Evolutionary conservation across 2,329 filamentous ascomycete species (phyloP).

Genomic region (Dactylellina parvicollis): DNA sequence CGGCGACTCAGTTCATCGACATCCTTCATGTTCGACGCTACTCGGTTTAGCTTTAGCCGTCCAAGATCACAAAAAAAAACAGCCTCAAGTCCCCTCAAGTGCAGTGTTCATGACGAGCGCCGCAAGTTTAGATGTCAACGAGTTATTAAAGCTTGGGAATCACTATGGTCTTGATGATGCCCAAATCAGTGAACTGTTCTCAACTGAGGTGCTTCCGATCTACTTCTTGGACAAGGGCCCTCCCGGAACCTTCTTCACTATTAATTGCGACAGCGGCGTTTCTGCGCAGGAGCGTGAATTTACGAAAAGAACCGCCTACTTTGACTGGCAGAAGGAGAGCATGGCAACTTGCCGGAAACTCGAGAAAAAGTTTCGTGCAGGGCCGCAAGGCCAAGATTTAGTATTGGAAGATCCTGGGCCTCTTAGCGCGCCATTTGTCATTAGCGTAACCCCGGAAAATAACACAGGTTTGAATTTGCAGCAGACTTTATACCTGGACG

Average conservation of each 20-base stretch:
- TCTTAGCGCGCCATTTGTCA: no score
- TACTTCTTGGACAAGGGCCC: neutral
- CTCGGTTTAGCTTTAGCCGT: constrained; percentile 5
- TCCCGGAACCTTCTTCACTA: constrained; percentile 2
- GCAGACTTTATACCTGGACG: no score
- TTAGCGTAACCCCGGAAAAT: no score
- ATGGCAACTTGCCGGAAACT: neutral
- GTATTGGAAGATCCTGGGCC: neutral
- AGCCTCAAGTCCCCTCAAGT: neutral
- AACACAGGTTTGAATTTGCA: no score
- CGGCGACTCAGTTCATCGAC: neutral
- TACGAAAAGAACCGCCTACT: neutral
- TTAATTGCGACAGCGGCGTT: neutral
- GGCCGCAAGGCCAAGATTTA: neutral
- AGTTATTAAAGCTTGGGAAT: neutral
- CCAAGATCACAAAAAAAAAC: neutral
- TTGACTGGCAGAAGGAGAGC: neutral
- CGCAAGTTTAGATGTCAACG: neutral
- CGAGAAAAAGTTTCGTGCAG: neutral
- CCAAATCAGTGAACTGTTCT: neutral
- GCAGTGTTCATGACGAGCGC: neutral
- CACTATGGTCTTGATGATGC: constrained; percentile 1
- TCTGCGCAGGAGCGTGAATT: neutral
- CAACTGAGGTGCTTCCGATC: neutral
- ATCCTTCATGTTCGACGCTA: constrained; percentile 2